Conservation (phyloP, 78 protist genomes). For the Monocercomonoides exilis region DNA sequence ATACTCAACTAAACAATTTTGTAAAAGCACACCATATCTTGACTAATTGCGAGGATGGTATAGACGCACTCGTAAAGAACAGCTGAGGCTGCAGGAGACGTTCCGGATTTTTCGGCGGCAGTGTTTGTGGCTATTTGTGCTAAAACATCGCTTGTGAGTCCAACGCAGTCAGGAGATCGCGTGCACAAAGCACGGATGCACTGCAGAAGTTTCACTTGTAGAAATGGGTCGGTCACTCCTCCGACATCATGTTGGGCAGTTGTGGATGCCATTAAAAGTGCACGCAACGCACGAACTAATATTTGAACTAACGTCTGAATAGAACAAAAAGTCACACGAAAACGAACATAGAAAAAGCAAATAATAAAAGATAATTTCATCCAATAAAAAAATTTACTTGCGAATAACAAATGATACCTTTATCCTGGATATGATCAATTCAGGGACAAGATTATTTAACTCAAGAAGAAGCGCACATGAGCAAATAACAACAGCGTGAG, state of each 20-base stretch:
- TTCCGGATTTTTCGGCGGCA: neutral
- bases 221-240: constrained; percentile 7
- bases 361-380: neutral
- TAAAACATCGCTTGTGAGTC: neutral
- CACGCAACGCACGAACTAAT: neutral
- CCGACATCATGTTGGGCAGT: constrained; percentile 1
- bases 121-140: neutral
- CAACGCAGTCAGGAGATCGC: neutral
- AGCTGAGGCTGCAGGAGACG: neutral
- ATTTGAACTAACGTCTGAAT: neutral
- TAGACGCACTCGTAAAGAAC: constrained; percentile 11
- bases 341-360: no score
- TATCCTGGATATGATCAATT: neutral
- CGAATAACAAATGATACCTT: neutral
- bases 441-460: neutral
- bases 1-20: neutral
- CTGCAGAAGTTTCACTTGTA: neutral
- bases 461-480: neutral
- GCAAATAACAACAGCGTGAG: neutral
- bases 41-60: neutral
- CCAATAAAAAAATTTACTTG: neutral
- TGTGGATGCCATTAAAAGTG: neutral
- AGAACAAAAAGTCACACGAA: no score
- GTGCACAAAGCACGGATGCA: neutral
- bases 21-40: neutral